These are phyloP conservation scores for Aspergillus chevalieri DNA, from an alignment of 2,329 filamentous ascomycete genomes.

Conservation along the genomic window DNA sequence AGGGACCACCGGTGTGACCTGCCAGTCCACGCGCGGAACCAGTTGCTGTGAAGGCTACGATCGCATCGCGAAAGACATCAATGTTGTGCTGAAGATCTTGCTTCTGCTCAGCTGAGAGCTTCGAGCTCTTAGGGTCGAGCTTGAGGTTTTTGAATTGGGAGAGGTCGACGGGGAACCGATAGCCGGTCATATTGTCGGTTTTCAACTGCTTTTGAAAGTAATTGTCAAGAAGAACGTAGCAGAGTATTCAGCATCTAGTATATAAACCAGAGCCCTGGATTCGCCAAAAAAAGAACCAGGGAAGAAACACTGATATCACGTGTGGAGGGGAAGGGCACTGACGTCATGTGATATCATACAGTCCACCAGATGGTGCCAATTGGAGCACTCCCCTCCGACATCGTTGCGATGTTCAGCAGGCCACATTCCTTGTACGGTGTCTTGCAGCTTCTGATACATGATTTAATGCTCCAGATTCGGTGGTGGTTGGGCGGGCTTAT, in stretches of 20 bases:
- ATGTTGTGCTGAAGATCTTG: slow-evolving; percentile 34
- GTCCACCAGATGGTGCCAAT: not conserved
- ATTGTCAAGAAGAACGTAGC: not conserved
- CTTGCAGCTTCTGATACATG: too few relatives aligned
- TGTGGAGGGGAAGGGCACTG: not conserved
- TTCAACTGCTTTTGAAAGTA: not conserved
- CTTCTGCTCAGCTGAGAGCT: slow-evolving; percentile 31
- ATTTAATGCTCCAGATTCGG: too few relatives aligned
- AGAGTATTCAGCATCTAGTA: not conserved
- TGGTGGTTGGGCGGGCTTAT: too few relatives aligned
- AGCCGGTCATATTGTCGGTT: not conserved
- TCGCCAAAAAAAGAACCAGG: not conserved
- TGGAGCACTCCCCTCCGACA: too few relatives aligned
- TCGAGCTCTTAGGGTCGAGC: slow-evolving; percentile 28
- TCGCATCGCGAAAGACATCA: slow-evolving; percentile 33
- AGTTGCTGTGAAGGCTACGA: slow-evolving; percentile 35
- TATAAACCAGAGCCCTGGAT: not conserved
- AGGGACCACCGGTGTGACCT: slow-evolving; percentile 36
- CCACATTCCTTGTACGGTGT: too few relatives aligned
- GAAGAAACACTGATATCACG: not conserved
- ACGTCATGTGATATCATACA: not conserved
- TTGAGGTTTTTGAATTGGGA: slow-evolving; percentile 30
- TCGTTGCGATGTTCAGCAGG: too few relatives aligned
- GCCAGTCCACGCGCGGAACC: slow-evolving; percentile 33
- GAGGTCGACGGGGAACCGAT: slow-evolving; percentile 25